Conservation (phyloP, 108 stramenopile species). For the Nitzschia putrida region DNA sequence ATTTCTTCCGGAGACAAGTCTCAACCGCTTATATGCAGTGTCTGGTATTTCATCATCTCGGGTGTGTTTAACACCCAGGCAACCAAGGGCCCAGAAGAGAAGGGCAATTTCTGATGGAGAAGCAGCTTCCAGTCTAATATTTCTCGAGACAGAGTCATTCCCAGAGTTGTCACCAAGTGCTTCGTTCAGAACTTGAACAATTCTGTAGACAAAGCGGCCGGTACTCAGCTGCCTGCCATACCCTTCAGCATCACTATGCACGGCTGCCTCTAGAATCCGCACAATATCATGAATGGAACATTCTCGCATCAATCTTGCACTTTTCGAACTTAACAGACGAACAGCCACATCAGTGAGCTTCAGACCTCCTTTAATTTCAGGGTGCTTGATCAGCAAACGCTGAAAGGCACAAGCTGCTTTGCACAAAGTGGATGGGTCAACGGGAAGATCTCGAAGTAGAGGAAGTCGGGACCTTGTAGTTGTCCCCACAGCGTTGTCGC, state of each 20-base stretch:
- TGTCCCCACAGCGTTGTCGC: conserved; percentile 18
- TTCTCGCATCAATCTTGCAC: conserved; percentile 51
- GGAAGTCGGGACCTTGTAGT: conserved; percentile 29
- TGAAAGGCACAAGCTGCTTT: conserved; percentile 47
- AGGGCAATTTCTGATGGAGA: conserved; percentile 37
- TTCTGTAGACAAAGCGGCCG: conserved; percentile 46
- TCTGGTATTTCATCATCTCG: conserved; percentile 8
- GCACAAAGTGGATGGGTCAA: conserved; percentile 58
- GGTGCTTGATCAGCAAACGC: conserved; percentile 27
- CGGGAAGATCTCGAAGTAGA: conserved; percentile 42
- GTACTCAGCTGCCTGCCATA: conserved; percentile 34
- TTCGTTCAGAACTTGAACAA: conserved; percentile 51
- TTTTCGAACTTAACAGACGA: conserved; percentile 51
- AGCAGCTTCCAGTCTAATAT: conserved; percentile 12
- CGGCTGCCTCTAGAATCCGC: conserved; percentile 41
- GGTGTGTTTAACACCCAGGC: conserved; percentile 41
- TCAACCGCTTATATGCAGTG: conserved; percentile 34
- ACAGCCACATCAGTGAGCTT: conserved; percentile 47
- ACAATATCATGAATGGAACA: conserved; percentile 44
- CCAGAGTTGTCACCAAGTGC: conserved; percentile 15
- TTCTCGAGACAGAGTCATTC: not conserved
- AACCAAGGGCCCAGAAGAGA: conserved; percentile 50
- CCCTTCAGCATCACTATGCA: conserved; percentile 31
- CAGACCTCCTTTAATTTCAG: conserved; percentile 37
- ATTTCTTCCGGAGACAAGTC: conserved; percentile 20